Conservation (phyloP, 2,329 filamentous ascomycete genomes). For the Cadophora luteo-olivacea region DNA sequence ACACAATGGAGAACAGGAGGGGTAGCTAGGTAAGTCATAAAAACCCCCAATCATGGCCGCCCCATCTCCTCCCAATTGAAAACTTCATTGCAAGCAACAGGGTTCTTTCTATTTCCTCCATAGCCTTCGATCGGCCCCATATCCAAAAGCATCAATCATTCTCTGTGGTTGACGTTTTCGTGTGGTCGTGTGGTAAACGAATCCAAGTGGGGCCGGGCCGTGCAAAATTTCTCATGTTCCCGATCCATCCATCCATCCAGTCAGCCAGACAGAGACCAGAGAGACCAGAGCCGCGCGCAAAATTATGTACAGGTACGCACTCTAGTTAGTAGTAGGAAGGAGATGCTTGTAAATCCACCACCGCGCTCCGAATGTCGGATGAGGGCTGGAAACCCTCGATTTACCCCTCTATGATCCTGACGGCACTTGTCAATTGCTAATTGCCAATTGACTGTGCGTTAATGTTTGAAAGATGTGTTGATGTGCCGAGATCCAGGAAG, state of each 20-base stretch:
- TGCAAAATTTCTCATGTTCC: too few relatives aligned
- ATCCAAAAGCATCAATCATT: neutral
- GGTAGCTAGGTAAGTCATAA: neutral
- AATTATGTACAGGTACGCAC: neutral
- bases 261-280: neutral
- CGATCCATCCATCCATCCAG: neutral
- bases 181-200: neutral
- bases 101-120: neutral
- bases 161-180: neutral
- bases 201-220: too few relatives aligned
- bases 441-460: neutral
- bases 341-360: neutral
- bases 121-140: neutral
- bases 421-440: neutral
- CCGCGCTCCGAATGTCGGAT: slow-evolving; percentile 1
- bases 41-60: neutral
- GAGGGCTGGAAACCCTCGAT: slow-evolving; percentile 6
- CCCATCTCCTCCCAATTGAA: neutral
- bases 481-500: neutral
- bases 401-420: neutral
- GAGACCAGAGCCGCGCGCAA: neutral
- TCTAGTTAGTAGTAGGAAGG: too few relatives aligned
- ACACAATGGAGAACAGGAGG: neutral
- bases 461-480: neutral
- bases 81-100: neutral